A percentile compares a stretch with the other conserved stretches of the same genome.
Evolutionary conservation across 2,329 filamentous ascomycete species (phyloP).

Genomic region (Tothia fuscella): DNA sequence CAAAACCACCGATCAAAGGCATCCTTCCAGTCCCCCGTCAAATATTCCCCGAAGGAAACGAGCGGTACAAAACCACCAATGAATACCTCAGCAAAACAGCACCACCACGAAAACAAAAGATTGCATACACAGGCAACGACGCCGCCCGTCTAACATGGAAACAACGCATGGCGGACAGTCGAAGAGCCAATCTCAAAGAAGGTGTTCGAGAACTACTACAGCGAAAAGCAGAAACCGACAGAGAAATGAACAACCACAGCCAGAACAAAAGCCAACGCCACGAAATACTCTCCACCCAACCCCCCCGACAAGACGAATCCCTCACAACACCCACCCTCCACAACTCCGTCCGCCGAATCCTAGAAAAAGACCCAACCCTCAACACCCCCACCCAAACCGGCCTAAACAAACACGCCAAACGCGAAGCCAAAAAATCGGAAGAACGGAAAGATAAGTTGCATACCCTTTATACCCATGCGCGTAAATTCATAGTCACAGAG

Average conservation of each 20-base stretch:
- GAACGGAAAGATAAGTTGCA: conserved; percentile 61
- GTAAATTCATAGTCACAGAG: conserved; percentile 76
- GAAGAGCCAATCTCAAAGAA: conserved; percentile 59
- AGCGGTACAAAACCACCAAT: conserved; percentile 41
- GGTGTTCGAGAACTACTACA: conserved; percentile 58
- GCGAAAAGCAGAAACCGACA: conserved; percentile 17
- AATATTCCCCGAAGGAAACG: conserved; percentile 33
- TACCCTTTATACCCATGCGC: conserved; percentile 79
- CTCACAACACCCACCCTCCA: conserved; percentile 8
- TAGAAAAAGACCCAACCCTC: not conserved
- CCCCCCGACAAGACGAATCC: conserved; percentile 1
- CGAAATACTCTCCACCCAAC: not conserved
- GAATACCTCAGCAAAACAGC: conserved; percentile 51
- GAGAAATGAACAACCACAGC: not conserved
- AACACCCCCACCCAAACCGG: conserved; percentile 15
- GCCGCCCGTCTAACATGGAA: conserved; percentile 52
- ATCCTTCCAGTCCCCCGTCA: conserved; percentile 72
- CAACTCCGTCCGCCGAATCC: conserved; percentile 2
- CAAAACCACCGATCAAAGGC: conserved; percentile 53
- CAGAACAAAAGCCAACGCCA: conserved; percentile 1
- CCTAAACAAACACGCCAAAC: conserved; percentile 27
- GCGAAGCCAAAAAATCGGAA: conserved; percentile 41
- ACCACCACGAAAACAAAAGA: conserved; percentile 35
- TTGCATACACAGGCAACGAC: conserved; percentile 28
- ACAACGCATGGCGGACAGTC: conserved; percentile 55